phyloP scores from a whole-genome alignment of 495 filamentous ascomycete genomes.

The Talaromyces borbonicus region DNA sequence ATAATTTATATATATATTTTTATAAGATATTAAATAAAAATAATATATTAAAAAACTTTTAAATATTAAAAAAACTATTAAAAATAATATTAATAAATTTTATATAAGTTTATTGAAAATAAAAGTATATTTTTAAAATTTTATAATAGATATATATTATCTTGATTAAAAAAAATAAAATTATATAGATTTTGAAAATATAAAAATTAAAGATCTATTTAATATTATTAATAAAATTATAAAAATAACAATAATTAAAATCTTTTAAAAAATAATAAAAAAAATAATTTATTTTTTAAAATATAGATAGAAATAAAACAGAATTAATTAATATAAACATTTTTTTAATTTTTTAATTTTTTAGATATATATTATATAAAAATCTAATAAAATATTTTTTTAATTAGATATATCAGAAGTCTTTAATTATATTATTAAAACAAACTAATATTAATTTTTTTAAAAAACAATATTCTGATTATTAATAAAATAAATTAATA shows the following conservation, averaged over 20 bases:
- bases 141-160: slow-evolving; percentile 10
- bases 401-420: not conserved
- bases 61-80: not conserved
- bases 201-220: slow-evolving; percentile 6
- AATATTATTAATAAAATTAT: slow-evolving; percentile 7
- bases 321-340: slow-evolving; percentile 1
- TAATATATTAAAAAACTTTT: too few species aligned
- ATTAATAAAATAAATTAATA: slow-evolving; percentile 2
- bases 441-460: too few species aligned
- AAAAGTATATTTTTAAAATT: slow-evolving; percentile 9
- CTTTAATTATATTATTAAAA: not conserved
- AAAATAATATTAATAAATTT: not conserved
- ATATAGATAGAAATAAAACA: slow-evolving; percentile 4
- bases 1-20: too few species aligned
- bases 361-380: not conserved
- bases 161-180: slow-evolving; percentile 6
- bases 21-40: too few species aligned
- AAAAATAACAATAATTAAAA: slow-evolving; percentile 5
- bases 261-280: slow-evolving; percentile 6
- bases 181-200: slow-evolving; percentile 4
- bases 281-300: slow-evolving; percentile 3
- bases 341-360: not conserved
- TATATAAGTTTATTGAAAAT: slow-evolving; percentile 9
- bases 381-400: not conserved
- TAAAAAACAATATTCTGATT: slow-evolving; percentile 8